phyloP scores from a whole-genome alignment of 352 stramenopile genomes.

The Phytophthora sojae region DNA sequence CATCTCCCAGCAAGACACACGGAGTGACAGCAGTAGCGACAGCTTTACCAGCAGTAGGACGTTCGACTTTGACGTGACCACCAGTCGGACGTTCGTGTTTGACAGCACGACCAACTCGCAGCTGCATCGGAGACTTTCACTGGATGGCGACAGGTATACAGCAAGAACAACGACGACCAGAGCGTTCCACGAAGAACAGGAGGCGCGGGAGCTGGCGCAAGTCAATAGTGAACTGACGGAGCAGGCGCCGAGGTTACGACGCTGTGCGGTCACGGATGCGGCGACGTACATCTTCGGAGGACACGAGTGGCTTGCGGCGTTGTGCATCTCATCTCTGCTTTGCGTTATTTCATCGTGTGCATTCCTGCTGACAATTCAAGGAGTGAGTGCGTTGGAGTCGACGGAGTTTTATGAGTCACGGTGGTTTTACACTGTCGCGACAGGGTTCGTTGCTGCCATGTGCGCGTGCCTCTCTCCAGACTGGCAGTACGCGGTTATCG shows the following conservation, averaged over 20 bases:
- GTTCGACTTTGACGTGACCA: constrained; percentile 17
- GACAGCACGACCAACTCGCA: constrained; percentile 14
- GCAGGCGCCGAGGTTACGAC: constrained; percentile 28
- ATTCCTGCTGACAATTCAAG: constrained; percentile 44
- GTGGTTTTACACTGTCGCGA: constrained; percentile 54
- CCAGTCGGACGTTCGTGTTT: constrained; percentile 28
- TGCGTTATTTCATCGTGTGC: constrained; percentile 38
- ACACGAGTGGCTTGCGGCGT: constrained; percentile 54
- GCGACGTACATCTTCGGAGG: constrained; percentile 36
- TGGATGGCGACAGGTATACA: constrained; percentile 7
- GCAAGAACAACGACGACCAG: constrained; percentile 18
- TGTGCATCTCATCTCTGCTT: constrained; percentile 41
- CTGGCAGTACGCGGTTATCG: constrained; percentile 55
- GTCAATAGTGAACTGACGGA: constrained; percentile 40
- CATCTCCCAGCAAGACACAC: constrained; percentile 13
- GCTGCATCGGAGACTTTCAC: constrained; percentile 31
- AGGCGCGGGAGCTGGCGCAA: constrained; percentile 31
- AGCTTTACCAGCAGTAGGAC: constrained; percentile 25
- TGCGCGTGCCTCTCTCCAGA: constrained; percentile 61
- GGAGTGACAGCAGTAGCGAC: constrained; percentile 28
- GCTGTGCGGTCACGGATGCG: constrained; percentile 40
- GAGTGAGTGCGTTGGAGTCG: constrained; percentile 38
- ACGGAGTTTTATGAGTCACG: constrained; percentile 65
- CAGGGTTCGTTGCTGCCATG: constrained; percentile 46
- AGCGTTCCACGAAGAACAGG: constrained; percentile 38